These are phyloP conservation scores for Xerocomus spinulosus DNA, from an alignment of 768 basidiomycete genomes.

Conservation along the genomic window DNA sequence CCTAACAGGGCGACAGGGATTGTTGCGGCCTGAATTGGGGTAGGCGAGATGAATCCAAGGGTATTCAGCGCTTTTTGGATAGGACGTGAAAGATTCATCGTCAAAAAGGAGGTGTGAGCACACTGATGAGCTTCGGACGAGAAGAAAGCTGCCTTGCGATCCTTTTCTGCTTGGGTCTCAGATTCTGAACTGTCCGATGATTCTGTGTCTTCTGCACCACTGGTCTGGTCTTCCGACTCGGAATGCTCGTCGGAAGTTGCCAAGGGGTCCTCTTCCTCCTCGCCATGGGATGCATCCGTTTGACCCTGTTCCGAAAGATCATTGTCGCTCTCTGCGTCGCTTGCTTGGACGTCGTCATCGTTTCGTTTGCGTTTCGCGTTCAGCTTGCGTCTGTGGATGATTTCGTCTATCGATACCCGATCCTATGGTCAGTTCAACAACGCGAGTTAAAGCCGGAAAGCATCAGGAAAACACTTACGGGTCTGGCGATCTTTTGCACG, in stretches of 20 bases:
- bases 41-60: slow-evolving; percentile 77
- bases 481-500: slow-evolving; percentile 59
- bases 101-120: slow-evolving; percentile 74
- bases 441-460: background rate
- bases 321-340: slow-evolving; percentile 26
- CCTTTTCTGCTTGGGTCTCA: slow-evolving; percentile 55
- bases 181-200: slow-evolving; percentile 60
- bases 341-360: slow-evolving; percentile 33
- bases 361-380: slow-evolving; percentile 60
- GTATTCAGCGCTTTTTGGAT: slow-evolving; percentile 86
- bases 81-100: slow-evolving; percentile 94
- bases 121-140: slow-evolving; percentile 52
- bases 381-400: slow-evolving; percentile 70
- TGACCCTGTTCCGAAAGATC: slow-evolving; percentile 13
- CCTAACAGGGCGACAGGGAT: slow-evolving; percentile 92
- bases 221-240: slow-evolving; percentile 23
- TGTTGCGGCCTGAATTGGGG: slow-evolving; percentile 92
- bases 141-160: slow-evolving; percentile 86
- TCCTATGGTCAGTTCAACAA: slow-evolving; percentile 37
- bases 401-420: slow-evolving; percentile 88
- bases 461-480: slow-evolving; percentile 38
- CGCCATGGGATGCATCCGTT: slow-evolving; percentile 28
- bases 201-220: slow-evolving; percentile 34
- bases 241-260: slow-evolving; percentile 31
- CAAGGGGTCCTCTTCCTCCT: slow-evolving; percentile 32